A percentile compares a stretch with the other conserved stretches of the same genome.
Conservation (phyloP, 192 early-diverging fungal species). For the Coemansia aciculifera region DNA sequence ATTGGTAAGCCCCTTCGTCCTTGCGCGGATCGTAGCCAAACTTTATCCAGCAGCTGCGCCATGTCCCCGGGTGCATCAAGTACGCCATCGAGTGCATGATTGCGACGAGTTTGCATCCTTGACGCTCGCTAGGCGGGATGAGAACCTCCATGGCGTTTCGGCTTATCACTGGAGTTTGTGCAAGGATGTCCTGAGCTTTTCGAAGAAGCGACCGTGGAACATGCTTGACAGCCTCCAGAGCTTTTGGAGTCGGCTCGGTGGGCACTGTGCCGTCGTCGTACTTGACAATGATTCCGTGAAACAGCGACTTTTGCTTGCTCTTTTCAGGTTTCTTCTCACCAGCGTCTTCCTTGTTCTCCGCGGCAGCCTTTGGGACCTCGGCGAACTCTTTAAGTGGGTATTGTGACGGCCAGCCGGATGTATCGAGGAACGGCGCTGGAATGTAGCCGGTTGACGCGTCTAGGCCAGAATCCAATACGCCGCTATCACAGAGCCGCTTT, state of each 20-base stretch:
- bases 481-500: constrained; percentile 23
- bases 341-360: background rate
- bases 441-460: constrained; percentile 14
- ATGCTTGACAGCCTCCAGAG: background rate
- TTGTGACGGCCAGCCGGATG: constrained; percentile 32
- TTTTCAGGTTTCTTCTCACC: background rate
- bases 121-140: constrained; percentile 21
- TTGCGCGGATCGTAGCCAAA: constrained; percentile 53
- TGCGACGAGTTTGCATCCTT: constrained; percentile 2
- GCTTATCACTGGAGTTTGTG: constrained; percentile 32
- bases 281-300: constrained; percentile 19
- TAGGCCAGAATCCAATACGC: constrained; percentile 15
- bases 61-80: constrained; percentile 38
- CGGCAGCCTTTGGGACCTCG: background rate
- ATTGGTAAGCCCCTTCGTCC: constrained; percentile 37
- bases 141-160: constrained; percentile 43
- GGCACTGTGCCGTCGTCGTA: constrained; percentile 16
- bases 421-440: constrained; percentile 51
- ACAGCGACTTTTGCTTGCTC: background rate
- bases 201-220: constrained; percentile 19
- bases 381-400: constrained; percentile 5
- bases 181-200: constrained; percentile 28
- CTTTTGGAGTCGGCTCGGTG: constrained; percentile 16
- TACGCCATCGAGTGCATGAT: constrained; percentile 39
- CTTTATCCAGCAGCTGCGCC: constrained; percentile 55